These are phyloP conservation scores for Papiliotrema laurentii DNA, from an alignment of 1,284 basidiomycete species.

Conservation along the genomic window DNA sequence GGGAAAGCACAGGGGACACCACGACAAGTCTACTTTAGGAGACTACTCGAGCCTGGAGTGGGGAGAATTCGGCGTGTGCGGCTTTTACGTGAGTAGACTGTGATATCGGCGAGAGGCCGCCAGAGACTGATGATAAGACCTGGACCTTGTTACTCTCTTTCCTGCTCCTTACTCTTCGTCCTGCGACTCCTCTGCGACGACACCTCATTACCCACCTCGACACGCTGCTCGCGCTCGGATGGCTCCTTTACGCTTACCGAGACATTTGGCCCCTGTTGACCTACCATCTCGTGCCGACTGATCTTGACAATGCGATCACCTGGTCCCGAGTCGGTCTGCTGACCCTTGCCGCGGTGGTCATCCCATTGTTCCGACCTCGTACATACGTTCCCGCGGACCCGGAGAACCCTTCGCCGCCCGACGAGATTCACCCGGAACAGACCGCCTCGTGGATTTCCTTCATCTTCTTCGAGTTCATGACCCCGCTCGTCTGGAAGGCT, in stretches of 20 bases:
- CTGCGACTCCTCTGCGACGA: conserved; percentile 31
- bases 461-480: conserved; percentile 58
- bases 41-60: conserved; percentile 44
- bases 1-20: conserved; percentile 18
- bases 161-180: conserved; percentile 34
- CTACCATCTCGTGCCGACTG: conserved; percentile 49
- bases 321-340: conserved; percentile 50
- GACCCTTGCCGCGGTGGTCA: conserved; percentile 46
- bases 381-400: conserved; percentile 52
- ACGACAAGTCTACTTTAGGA: conserved; percentile 28
- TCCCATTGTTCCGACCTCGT: conserved; percentile 54
- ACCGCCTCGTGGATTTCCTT: conserved; percentile 59
- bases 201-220: conserved; percentile 41
- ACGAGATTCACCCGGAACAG: conserved; percentile 59
- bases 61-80: conserved; percentile 43
- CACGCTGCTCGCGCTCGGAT: conserved; percentile 49
- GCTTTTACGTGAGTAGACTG: conserved; percentile 40
- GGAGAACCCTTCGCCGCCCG: conserved; percentile 39
- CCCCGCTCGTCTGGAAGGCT: conserved; percentile 53
- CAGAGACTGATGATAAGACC: conserved; percentile 18
- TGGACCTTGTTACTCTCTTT: conserved; percentile 40
- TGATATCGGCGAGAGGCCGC: neutral
- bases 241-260: conserved; percentile 57
- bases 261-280: conserved; percentile 62
- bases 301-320: conserved; percentile 44